These are phyloP conservation scores for Porcisia hertigi DNA, from an alignment of 208 protist genomes.

Conservation along the genomic window DNA sequence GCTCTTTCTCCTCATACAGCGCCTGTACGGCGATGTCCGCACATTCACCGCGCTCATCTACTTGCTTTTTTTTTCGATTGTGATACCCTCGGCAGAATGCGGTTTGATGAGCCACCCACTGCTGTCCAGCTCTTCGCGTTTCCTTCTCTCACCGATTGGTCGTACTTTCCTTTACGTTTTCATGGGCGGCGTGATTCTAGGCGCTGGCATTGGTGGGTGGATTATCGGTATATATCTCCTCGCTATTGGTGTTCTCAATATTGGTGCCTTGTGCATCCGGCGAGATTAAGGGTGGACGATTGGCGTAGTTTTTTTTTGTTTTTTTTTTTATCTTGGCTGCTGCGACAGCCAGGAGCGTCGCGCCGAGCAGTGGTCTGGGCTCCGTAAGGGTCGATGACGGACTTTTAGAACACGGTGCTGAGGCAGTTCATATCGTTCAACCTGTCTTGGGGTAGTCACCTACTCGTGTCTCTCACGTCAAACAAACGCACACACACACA, in stretches of 20 bases:
- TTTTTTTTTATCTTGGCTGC: background rate
- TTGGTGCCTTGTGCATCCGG: conserved; percentile 36
- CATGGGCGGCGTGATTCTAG: conserved; percentile 70
- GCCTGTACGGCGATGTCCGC: conserved; percentile 25
- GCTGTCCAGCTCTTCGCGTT: conserved; percentile 45
- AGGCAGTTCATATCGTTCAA: background rate
- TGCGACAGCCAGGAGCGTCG: background rate
- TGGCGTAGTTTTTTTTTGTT: background rate
- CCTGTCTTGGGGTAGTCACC: background rate
- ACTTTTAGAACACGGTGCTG: background rate
- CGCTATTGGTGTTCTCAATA: conserved; percentile 51
- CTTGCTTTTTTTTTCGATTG: conserved; percentile 47
- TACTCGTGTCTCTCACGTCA: background rate
- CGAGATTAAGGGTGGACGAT: background rate
- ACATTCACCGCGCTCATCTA: conserved; percentile 53
- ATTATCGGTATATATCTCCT: conserved; percentile 64
- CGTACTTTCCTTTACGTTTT: conserved; percentile 77
- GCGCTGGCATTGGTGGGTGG: conserved; percentile 49
- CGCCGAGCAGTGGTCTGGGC: no score
- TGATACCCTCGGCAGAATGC: conserved; percentile 63
- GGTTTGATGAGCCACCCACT: conserved; percentile 53
- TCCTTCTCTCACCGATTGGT: conserved; percentile 54
- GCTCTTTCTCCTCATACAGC: conserved; percentile 52
- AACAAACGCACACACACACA: background rate
- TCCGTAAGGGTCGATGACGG: background rate